Conservation (phyloP, 306 rosid species). For the Lathyrus aphaca region DNA sequence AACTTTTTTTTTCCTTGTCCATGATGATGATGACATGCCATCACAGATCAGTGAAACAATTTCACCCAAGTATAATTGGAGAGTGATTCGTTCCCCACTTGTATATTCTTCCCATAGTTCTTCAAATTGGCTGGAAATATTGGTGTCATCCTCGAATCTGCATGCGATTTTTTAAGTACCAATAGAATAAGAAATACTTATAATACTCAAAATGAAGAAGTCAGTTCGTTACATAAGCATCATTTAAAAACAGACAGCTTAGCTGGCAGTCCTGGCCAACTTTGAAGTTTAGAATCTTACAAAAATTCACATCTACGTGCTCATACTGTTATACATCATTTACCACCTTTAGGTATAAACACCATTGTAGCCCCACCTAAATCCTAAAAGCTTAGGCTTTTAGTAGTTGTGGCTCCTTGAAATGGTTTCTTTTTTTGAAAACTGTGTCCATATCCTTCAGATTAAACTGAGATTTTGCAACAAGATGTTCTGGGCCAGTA, state of each 20-base stretch:
- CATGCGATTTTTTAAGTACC: constrained; percentile 25
- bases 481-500: too few species aligned
- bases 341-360: constrained; percentile 4
- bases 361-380: background rate
- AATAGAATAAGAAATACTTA: constrained; percentile 14
- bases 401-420: constrained; percentile 13
- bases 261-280: background rate
- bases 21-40: constrained; percentile 78
- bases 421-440: constrained; percentile 14
- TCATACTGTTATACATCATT: constrained; percentile 2
- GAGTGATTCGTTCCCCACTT: constrained; percentile 88
- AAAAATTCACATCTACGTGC: constrained; percentile 6
- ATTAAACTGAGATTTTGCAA: background rate
- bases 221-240: constrained; percentile 22
- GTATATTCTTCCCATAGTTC: constrained; percentile 98
- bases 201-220: constrained; percentile 16
- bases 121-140: constrained; percentile 74
- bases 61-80: constrained; percentile 79
- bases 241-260: constrained; percentile 13
- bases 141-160: constrained; percentile 88
- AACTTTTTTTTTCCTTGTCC: constrained; percentile 87
- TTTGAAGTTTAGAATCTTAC: constrained; percentile 21
- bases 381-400: constrained; percentile 25
- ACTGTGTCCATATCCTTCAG: background rate
- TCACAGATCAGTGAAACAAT: constrained; percentile 78